Percentiles rank a stretch among this genome's conserved stretches.
Conservation (phyloP, 2,329 filamentous ascomycete genomes). For the Clarireedia paspali region DNA sequence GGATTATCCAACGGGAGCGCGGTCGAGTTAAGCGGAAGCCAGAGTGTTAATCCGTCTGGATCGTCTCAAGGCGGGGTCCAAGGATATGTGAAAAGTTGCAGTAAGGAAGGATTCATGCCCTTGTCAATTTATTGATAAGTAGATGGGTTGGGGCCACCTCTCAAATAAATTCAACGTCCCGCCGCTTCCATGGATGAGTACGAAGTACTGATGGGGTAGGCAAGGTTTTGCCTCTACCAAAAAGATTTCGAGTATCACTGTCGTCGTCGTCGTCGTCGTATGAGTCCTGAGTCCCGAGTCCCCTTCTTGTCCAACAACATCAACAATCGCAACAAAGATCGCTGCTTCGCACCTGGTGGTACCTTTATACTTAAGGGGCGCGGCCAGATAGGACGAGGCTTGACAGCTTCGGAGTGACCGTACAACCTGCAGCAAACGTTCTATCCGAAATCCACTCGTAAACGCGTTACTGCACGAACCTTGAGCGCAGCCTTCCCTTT, state of each 20-base stretch:
- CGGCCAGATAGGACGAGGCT: background rate
- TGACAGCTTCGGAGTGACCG: background rate
- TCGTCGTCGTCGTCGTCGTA: too few relatives aligned
- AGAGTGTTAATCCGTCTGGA: slow-evolving; percentile 3
- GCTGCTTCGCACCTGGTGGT: background rate
- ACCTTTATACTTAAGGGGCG: background rate
- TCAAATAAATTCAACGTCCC: background rate
- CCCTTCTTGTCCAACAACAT: too few relatives aligned
- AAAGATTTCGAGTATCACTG: too few relatives aligned
- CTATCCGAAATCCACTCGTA: background rate
- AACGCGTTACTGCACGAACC: slow-evolving; percentile 1
- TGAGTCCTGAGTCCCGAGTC: too few relatives aligned
- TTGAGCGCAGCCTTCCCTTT: slow-evolving; percentile 4
- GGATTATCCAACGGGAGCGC: background rate
- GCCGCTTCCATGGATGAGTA: background rate
- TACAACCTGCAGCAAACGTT: slow-evolving; percentile 6
- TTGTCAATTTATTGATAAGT: slow-evolving; percentile 7
- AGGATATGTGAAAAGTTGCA: background rate
- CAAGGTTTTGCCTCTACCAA: background rate
- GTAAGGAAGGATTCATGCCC: slow-evolving; percentile 7
- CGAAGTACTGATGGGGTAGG: background rate
- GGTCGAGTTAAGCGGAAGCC: slow-evolving; percentile 2
- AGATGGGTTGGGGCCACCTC: background rate
- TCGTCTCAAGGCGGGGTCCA: slow-evolving; percentile 5
- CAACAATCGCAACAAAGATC: background rate